Evolutionary conservation across 768 basidiomycete genomes (phyloP).

Genomic region (Auriscalpium vulgare): DNA sequence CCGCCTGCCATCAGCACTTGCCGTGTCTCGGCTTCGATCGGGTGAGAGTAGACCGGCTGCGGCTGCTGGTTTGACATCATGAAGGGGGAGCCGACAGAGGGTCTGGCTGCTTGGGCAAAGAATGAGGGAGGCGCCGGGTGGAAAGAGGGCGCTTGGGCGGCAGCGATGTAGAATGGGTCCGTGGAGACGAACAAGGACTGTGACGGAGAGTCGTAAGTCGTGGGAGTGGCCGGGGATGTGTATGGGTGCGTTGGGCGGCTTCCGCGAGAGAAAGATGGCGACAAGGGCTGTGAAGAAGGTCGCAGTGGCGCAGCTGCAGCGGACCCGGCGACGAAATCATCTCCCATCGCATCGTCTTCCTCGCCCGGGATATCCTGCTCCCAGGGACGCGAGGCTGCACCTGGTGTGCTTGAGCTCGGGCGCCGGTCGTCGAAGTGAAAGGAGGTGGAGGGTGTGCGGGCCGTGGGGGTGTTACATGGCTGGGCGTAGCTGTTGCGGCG

Average conservation of each 20-base stretch:
- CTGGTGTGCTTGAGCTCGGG: not conserved
- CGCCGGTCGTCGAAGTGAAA: slow-evolving; percentile 20
- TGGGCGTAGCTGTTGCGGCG: slow-evolving; percentile 29
- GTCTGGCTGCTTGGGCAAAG: slow-evolving; percentile 11
- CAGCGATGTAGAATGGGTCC: slow-evolving; percentile 43
- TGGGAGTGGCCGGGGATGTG: slow-evolving; percentile 13
- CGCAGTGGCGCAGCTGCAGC: slow-evolving; percentile 18
- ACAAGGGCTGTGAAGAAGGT: not conserved
- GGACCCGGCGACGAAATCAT: slow-evolving; percentile 33
- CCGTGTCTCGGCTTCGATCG: slow-evolving; percentile 8
- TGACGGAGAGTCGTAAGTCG: slow-evolving; percentile 5
- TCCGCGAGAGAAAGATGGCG: slow-evolving; percentile 5
- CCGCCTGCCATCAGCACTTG: slow-evolving; percentile 12
- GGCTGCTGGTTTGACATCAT: slow-evolving; percentile 8
- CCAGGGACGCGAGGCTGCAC: slow-evolving; percentile 15
- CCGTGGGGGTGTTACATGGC: slow-evolving; percentile 34
- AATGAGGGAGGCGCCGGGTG: slow-evolving; percentile 4
- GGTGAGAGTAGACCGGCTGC: slow-evolving; percentile 2
- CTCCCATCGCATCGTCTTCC: slow-evolving; percentile 37
- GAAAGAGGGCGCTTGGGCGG: slow-evolving; percentile 23
- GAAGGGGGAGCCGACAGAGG: slow-evolving; percentile 11
- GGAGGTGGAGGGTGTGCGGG: slow-evolving; percentile 26
- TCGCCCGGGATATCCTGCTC: slow-evolving; percentile 24
- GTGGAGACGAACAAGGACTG: slow-evolving; percentile 34
- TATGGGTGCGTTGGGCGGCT: slow-evolving; percentile 16